phyloP scores from a whole-genome alignment of 202 grass and related monocot genomes.

The Hordeum pubiflorum region DNA sequence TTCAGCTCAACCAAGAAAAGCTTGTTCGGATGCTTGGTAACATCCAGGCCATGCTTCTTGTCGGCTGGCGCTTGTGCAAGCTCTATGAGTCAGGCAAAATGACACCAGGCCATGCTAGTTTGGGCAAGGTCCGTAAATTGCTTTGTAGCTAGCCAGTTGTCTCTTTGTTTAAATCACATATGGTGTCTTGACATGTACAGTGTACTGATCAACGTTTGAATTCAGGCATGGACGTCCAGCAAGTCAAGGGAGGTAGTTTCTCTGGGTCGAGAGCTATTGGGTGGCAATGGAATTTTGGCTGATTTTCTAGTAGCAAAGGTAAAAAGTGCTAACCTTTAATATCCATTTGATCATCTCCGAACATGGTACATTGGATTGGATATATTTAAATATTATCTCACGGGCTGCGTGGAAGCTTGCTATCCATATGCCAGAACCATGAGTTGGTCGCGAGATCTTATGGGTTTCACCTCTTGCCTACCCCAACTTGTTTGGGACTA shows the following conservation, averaged over 20 bases:
- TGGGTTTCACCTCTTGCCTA: too few species aligned
- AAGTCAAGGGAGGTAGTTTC: conserved; percentile 82
- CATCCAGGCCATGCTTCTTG: conserved; percentile 86
- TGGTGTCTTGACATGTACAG: not conserved
- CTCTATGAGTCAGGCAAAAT: conserved; percentile 93
- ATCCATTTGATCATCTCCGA: not conserved
- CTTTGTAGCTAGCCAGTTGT: not conserved
- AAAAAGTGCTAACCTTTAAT: not conserved
- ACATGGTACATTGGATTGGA: not conserved
- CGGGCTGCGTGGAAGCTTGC: too few species aligned
- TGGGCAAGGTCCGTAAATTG: conserved; percentile 70
- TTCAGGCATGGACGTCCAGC: conserved; percentile 72
- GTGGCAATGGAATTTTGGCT: conserved; percentile 90
- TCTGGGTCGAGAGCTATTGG: conserved; percentile 80
- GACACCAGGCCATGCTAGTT: conserved; percentile 82
- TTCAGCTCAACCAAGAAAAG: conserved; percentile 99
- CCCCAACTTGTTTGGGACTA: too few species aligned
- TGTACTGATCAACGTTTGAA: not conserved
- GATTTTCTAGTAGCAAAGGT: conserved; percentile 99
- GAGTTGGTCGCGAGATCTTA: too few species aligned
- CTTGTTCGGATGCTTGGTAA: conserved; percentile 93
- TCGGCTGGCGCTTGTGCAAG: conserved; percentile 95
- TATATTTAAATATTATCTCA: not conserved
- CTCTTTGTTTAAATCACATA: not conserved
- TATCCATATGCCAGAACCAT: too few species aligned